Base-by-base conservation (phyloP, 2,329 filamentous ascomycete species). In the Aspergillus spinulosporus region DNA sequence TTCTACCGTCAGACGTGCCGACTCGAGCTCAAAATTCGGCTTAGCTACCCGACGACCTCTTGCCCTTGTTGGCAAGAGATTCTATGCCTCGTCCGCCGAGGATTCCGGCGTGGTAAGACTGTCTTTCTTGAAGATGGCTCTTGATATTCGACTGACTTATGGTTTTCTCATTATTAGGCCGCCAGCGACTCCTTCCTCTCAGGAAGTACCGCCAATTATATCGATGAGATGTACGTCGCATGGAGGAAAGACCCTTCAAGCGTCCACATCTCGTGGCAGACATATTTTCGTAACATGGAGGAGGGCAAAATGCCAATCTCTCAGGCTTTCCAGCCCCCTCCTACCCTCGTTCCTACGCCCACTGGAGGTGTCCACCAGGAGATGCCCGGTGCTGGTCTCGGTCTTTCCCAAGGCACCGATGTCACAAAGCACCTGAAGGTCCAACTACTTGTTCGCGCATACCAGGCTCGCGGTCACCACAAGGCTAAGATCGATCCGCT, bases 231-330 rank as follows among this genome's bases (percentile, higher is more conserved):
- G 94, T 99, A 99, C 78, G 82, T 97, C 80, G 87, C 92, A 74
- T 99, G 94, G 94, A 96, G 93, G 79, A 82, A 89, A 63, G 92
- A 99, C 68, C 92, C 94, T 51, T 84, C 86, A 69, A 96, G 90
- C 72, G 94, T 99, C 58, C 94, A 99, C 78, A 84, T 96, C 68
- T 99, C 94, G 74, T 99, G 94, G 94, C 93, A 96, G 80, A 88
- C 95, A 73, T 99, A 99, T 84, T 99, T 99, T 84, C 90, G 88
- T 80, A 99, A 99, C 80, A 97, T 99, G 89, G 94, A 99, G 82
- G 89, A 86, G 64, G 94, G 94, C 74, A 90, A 94, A 71, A 97
- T 99, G 91, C 93, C 93, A 72, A 91, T 96, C 73, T 94, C 93
- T 62, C 90, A 96, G 78, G 94, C 94, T 66, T 99, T 99, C 82